Evolutionary conservation across 2,329 filamentous ascomycete species (phyloP).

Genomic region (Myotisia sp.): DNA sequence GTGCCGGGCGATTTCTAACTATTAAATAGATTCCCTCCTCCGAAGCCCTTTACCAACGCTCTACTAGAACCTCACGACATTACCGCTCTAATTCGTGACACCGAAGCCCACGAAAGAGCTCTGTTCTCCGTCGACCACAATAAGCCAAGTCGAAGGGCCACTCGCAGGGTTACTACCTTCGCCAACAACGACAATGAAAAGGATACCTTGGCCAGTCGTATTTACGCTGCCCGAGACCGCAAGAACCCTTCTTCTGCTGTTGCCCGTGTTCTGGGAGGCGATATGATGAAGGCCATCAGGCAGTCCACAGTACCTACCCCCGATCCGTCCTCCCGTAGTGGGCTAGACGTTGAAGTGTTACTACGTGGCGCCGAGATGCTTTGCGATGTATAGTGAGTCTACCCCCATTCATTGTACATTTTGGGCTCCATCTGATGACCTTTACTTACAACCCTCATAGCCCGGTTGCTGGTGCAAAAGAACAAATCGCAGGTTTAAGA

Average conservation of each 20-base stretch:
- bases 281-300: constrained; percentile 69
- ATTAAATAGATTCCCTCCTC: constrained; percentile 50
- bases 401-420: background rate
- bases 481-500: constrained; percentile 60
- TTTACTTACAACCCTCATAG: constrained; percentile 23
- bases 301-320: constrained; percentile 43
- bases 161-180: constrained; percentile 37
- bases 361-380: constrained; percentile 80
- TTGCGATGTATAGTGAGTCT: constrained; percentile 61
- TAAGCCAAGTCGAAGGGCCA: constrained; percentile 34
- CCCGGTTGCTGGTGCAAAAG: constrained; percentile 61
- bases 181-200: constrained; percentile 24
- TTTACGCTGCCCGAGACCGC: constrained; percentile 42
- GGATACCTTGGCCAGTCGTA: constrained; percentile 33
- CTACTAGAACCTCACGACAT: constrained; percentile 82
- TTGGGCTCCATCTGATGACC: background rate
- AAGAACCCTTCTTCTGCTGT: constrained; percentile 57
- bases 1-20: background rate
- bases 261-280: constrained; percentile 71
- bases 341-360: constrained; percentile 75
- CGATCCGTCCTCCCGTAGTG: constrained; percentile 41
- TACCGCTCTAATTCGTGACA: constrained; percentile 85
- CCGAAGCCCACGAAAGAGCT: constrained; percentile 83
- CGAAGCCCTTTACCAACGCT: constrained; percentile 93
- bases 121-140: constrained; percentile 76